Conservation (phyloP, 495 filamentous ascomycete genomes). For the Poronia punctata region DNA sequence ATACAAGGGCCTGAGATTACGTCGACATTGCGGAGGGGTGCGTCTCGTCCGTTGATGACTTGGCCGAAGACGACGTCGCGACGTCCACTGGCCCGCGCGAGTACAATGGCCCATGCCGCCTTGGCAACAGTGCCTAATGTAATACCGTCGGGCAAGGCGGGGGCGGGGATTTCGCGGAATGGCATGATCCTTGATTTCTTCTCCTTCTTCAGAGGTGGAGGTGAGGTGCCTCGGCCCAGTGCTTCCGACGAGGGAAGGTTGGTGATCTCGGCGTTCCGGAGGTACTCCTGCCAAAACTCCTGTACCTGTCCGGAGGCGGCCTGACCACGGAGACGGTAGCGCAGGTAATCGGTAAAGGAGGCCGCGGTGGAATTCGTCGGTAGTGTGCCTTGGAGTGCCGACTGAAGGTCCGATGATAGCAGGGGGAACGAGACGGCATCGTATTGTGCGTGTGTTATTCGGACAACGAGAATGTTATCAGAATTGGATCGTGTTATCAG, state of each 20-base stretch:
- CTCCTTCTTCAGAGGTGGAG: neutral
- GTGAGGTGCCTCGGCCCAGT: neutral
- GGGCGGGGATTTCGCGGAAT: neutral
- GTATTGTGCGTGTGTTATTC: constrained; percentile 62
- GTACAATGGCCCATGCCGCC: constrained; percentile 50
- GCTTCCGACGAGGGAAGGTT: too few relatives aligned
- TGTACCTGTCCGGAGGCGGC: constrained; percentile 13
- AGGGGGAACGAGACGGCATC: constrained; percentile 56
- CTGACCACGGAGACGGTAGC: constrained; percentile 11
- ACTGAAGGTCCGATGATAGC: constrained; percentile 47
- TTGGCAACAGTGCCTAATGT: constrained; percentile 47
- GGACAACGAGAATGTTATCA: constrained; percentile 49
- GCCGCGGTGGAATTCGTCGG: constrained; percentile 33
- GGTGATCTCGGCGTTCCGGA: neutral
- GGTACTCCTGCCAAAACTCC: neutral
- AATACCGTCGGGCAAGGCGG: constrained; percentile 11
- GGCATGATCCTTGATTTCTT: neutral
- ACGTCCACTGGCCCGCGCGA: constrained; percentile 37
- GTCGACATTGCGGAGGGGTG: constrained; percentile 26
- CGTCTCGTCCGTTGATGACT: constrained; percentile 49
- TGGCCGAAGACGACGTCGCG: constrained; percentile 49
- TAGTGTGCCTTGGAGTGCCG: constrained; percentile 41
- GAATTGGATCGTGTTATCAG: constrained; percentile 41
- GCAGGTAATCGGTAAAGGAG: constrained; percentile 51
- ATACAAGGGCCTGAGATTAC: constrained; percentile 4